Base-by-base conservation (phyloP, 2,329 filamentous ascomycete genomes). In the Sporothrix pallida region DNA sequence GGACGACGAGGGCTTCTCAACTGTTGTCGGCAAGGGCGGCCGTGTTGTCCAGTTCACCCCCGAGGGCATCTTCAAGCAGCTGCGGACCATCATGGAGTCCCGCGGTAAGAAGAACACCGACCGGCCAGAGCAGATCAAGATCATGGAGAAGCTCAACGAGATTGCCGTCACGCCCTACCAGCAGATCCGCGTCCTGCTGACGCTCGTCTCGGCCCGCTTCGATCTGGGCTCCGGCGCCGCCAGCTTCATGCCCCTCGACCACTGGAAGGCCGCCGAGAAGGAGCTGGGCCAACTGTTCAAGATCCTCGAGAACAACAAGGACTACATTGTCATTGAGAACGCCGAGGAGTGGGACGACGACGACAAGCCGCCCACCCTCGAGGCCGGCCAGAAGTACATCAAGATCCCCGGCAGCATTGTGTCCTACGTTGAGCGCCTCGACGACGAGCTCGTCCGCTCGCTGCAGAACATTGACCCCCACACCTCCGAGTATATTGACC, bases 341-440 rank as follows among this genome's bases (percentile, higher is more conserved):
- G 96, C 94, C 26, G 96, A 99, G 81, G 96, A 99, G 84, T 98
- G 96, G 96, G 96, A 99, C 78, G 96, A 99, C 80, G 97, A 99
- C 78, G 97, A 99, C 79, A 98, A 98, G 87, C 88, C 91, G 56
- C 96, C 96, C 15, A 87, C 87, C 46, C 86, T 95, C 77, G 89
- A 88, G 73, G 83, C 87, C 26, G 93, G 90, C 76, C 91, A 97
- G 82, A 92, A 89, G 81, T 89, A 95, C 81, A 93, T 97, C 87
- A 95, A 92, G 86, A 89, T 99, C 74, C 93, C 96, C 23, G 97
- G 96, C 80, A 98, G 94, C 85, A 87, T 98, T 75, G 93, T 98
- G 63, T 98, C 96, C 0, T 97, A 95, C 80, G 90, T 97, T 46
- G 96, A 99, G 87, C 90, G 96, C 80, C 89, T 99, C 23, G 96